phyloP scores from a whole-genome alignment of 2,329 filamentous ascomycete species.

The Setomelanomma holmii region DNA sequence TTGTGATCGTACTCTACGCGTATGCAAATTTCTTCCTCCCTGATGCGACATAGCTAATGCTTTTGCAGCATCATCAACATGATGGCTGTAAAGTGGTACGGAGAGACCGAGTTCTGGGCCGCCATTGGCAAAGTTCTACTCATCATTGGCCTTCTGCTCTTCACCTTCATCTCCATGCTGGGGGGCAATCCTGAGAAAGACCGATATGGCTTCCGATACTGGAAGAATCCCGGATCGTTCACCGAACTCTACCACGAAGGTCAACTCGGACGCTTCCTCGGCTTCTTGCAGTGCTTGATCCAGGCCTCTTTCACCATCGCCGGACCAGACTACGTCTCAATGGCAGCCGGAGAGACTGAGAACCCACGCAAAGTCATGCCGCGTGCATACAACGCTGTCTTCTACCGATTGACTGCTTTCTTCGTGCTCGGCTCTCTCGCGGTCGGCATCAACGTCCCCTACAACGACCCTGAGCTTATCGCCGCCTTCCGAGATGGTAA shows the following conservation, averaged over 20 bases:
- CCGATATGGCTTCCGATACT: conserved; percentile 56
- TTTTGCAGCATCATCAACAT: conserved; percentile 66
- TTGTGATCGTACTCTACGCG: conserved; percentile 65
- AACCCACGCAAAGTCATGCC: conserved; percentile 64
- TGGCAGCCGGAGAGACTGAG: conserved; percentile 58
- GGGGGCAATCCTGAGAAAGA: conserved; percentile 75
- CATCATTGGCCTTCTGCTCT: conserved; percentile 55
- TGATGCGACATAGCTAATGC: conserved; percentile 13
- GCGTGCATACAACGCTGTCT: conserved; percentile 77
- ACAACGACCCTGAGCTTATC: conserved; percentile 68
- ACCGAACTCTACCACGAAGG: conserved; percentile 69
- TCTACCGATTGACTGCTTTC: conserved; percentile 77
- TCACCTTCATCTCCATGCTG: conserved; percentile 82
- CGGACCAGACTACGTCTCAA: conserved; percentile 58
- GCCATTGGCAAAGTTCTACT: conserved; percentile 65
- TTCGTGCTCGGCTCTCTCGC: conserved; percentile 77
- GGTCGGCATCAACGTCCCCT: conserved; percentile 73
- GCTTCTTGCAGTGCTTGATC: conserved; percentile 78
- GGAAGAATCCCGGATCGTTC: conserved; percentile 72
- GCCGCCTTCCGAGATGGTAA: conserved; percentile 65
- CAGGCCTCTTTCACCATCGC: conserved; percentile 59
- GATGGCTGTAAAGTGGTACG: conserved; percentile 61
- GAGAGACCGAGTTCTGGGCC: conserved; percentile 72
- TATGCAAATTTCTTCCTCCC: conserved; percentile 49
- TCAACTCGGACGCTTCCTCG: conserved; percentile 73